These are phyloP conservation scores for Termitomyces sp. DNA, from an alignment of 768 basidiomycete species.

Conservation along the genomic window DNA sequence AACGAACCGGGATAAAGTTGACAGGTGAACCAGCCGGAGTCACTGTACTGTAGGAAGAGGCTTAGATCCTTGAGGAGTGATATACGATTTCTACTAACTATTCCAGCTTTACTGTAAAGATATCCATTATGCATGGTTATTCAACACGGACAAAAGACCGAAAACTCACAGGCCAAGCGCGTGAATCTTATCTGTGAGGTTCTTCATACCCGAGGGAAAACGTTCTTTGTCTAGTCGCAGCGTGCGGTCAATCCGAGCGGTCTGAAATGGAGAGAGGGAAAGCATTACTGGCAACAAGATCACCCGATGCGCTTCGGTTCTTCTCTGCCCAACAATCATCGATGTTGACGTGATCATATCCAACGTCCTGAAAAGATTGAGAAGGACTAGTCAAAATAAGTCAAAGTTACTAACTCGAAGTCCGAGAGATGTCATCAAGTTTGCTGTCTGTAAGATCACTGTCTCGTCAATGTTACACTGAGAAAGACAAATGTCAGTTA, in stretches of 20 bases:
- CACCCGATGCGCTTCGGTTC: constrained; percentile 42
- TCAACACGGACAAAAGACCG: background rate
- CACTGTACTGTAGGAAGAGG: constrained; percentile 36
- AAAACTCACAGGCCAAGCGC: constrained; percentile 45
- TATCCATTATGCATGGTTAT: background rate
- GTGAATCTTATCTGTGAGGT: constrained; percentile 51
- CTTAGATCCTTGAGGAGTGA: background rate
- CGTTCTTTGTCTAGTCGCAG: constrained; percentile 18
- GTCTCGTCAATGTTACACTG: constrained; percentile 58
- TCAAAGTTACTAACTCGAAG: constrained; percentile 30
- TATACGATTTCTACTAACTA: constrained; percentile 21
- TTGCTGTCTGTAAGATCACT: constrained; percentile 45
- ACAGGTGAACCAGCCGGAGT: constrained; percentile 71
- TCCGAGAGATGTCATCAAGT: constrained; percentile 48
- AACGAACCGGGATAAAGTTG: constrained; percentile 61
- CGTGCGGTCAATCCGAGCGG: background rate
- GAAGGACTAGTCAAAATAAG: background rate
- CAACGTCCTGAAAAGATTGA: constrained; percentile 37
- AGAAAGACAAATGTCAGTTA: background rate
- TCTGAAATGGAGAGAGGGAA: background rate
- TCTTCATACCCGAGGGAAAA: constrained; percentile 56
- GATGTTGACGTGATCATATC: constrained; percentile 56
- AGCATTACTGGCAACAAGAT: constrained; percentile 48
- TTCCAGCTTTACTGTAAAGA: constrained; percentile 33
- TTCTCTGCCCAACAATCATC: constrained; percentile 66